Conservation (phyloP, 2,329 filamentous ascomycete species). For the Diaporthe sp. region DNA sequence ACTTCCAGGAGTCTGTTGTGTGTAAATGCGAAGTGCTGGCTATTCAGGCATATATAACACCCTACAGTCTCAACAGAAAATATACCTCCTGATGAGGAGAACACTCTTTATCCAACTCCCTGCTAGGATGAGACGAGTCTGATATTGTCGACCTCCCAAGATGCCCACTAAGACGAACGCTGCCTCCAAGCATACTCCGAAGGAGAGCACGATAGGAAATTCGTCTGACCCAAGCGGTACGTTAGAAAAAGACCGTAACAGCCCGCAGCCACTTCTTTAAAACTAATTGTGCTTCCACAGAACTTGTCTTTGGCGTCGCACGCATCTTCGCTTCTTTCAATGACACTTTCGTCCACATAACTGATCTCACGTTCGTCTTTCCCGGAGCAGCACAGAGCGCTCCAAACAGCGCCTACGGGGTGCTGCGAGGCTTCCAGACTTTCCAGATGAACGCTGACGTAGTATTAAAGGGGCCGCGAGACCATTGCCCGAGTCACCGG, state of each 20-base stretch:
- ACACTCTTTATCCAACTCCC: neutral
- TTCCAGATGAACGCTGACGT: no score
- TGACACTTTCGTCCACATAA: slow-evolving; percentile 97
- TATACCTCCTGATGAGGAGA: neutral
- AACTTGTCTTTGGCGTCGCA: slow-evolving; percentile 98
- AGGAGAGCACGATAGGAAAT: neutral
- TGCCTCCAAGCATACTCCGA: neutral
- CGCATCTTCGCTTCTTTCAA: slow-evolving; percentile 98
- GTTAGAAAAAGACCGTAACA: neutral
- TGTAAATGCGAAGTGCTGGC: no score
- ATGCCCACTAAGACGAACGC: neutral
- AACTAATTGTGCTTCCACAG: slow-evolving; percentile 57
- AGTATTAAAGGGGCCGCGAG: slow-evolving; percentile 96
- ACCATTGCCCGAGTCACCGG: slow-evolving; percentile 99
- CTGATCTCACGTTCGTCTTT: slow-evolving; percentile 90
- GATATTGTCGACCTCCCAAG: neutral
- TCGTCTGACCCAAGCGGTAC: neutral
- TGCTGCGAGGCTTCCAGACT: no score
- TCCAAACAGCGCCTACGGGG: slow-evolving; percentile 51
- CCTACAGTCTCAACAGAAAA: neutral
- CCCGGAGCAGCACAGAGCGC: no score
- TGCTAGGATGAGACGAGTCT: neutral
- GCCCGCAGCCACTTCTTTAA: neutral
- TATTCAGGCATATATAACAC: neutral
- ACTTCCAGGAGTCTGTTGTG: neutral